Conservation (phyloP, 306 rosid genomes). For the Leucaena leucocephala region DNA sequence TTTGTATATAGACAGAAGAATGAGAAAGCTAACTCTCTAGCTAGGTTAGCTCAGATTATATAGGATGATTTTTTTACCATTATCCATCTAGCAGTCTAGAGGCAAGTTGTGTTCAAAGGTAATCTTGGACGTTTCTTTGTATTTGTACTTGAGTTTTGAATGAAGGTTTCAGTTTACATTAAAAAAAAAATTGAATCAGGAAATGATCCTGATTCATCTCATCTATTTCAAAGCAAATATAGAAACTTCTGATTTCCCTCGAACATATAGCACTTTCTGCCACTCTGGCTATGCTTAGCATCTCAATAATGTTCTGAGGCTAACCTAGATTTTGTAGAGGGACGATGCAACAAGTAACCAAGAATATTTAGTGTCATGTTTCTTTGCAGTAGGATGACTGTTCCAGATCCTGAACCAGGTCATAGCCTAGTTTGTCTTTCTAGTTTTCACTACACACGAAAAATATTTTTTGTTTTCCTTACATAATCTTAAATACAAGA, state of each 20-base stretch:
- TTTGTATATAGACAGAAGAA: background rate
- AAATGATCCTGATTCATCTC: background rate
- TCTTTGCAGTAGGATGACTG: background rate
- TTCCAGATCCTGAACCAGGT: conserved; percentile 16
- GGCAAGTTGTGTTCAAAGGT: background rate
- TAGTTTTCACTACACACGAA: background rate
- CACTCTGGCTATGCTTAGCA: background rate
- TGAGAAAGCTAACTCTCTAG: background rate
- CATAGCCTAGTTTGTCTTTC: background rate
- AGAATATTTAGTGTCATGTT: background rate
- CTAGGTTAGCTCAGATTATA: background rate
- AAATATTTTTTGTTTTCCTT: background rate
- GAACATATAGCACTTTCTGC: background rate
- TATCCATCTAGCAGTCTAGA: background rate
- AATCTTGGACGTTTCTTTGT: too few relatives aligned
- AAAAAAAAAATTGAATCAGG: background rate
- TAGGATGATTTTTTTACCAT: background rate
- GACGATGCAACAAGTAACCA: background rate
- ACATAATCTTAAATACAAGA: background rate
- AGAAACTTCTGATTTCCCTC: background rate
- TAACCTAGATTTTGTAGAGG: background rate
- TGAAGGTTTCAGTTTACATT: too few relatives aligned
- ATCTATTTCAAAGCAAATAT: background rate
- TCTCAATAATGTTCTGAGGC: background rate
- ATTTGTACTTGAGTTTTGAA: too few relatives aligned